Conservation (phyloP, 768 basidiomycete genomes). For the Phylloporus rhodoxanthus region DNA sequence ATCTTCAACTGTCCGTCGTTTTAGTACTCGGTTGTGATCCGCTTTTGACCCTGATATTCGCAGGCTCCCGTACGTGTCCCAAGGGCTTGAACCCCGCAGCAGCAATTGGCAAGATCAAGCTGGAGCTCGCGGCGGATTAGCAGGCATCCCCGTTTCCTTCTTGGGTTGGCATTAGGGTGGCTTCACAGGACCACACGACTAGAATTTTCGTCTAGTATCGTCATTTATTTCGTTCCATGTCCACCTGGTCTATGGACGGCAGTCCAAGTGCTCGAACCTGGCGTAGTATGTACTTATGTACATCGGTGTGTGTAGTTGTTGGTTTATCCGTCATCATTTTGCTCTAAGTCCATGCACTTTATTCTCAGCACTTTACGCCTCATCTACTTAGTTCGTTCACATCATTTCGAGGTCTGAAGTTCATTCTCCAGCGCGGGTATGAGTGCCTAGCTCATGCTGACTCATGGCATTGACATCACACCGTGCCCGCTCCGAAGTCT, state of each 20-base stretch:
- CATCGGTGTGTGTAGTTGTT: too few relatives aligned
- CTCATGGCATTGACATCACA: too few relatives aligned
- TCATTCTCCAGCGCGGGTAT: too few relatives aligned
- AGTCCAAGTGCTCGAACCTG: neutral
- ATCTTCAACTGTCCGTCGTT: conserved; percentile 83
- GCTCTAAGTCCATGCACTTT: too few relatives aligned
- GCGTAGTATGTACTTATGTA: neutral
- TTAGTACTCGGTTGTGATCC: neutral
- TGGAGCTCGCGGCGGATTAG: conserved; percentile 77
- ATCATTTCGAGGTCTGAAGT: too few relatives aligned
- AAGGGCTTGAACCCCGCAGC: conserved; percentile 92
- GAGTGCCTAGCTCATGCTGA: too few relatives aligned
- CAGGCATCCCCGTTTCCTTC: neutral
- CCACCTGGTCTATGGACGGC: neutral
- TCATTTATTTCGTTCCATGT: neutral
- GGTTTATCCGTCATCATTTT: too few relatives aligned
- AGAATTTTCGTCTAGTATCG: neutral
- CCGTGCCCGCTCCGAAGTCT: too few relatives aligned
- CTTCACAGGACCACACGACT: neutral
- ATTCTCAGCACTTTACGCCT: too few relatives aligned
- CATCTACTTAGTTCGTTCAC: too few relatives aligned
- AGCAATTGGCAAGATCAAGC: conserved; percentile 91
- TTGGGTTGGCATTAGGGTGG: neutral
- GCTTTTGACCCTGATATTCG: neutral
- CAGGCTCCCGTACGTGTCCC: conserved; percentile 90